Conservation (phyloP, 768 basidiomycete genomes). For the Amanita exitialis region DNA sequence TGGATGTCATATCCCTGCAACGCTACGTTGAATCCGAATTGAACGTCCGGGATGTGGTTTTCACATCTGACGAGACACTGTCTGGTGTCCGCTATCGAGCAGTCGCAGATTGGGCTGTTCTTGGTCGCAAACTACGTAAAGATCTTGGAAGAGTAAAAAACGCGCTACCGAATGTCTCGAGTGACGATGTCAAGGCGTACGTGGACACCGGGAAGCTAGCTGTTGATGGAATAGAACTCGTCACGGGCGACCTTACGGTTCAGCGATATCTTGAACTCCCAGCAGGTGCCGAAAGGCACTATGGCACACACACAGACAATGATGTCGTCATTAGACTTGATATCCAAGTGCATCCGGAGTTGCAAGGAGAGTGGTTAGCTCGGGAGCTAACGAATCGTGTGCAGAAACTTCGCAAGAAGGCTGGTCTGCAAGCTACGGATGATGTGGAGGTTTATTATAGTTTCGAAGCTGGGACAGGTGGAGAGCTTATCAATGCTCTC, state of each 20-base stretch:
- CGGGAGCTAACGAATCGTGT: constrained; percentile 88
- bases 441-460: constrained; percentile 83
- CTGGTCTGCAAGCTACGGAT: constrained; percentile 90
- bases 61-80: constrained; percentile 78
- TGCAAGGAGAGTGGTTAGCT: constrained; percentile 81
- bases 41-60: constrained; percentile 84
- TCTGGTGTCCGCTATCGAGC: constrained; percentile 89
- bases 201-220: constrained; percentile 62
- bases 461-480: constrained; percentile 61
- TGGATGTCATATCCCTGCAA: constrained; percentile 76
- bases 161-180: constrained; percentile 70
- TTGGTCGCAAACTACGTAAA: constrained; percentile 90
- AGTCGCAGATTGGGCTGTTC: constrained; percentile 89
- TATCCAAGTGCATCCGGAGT: constrained; percentile 76
- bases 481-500: constrained; percentile 57
- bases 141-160: constrained; percentile 86
- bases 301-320: constrained; percentile 81
- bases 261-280: constrained; percentile 86
- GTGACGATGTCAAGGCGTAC: constrained; percentile 77
- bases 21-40: constrained; percentile 91
- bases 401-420: constrained; percentile 93
- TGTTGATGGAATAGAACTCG: constrained; percentile 85
- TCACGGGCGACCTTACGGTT: constrained; percentile 85
- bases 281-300: constrained; percentile 46
- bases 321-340: constrained; percentile 94